Base-by-base conservation (phyloP, 2,329 filamentous ascomycete species). In the Trichothecium sympodiale region DNA sequence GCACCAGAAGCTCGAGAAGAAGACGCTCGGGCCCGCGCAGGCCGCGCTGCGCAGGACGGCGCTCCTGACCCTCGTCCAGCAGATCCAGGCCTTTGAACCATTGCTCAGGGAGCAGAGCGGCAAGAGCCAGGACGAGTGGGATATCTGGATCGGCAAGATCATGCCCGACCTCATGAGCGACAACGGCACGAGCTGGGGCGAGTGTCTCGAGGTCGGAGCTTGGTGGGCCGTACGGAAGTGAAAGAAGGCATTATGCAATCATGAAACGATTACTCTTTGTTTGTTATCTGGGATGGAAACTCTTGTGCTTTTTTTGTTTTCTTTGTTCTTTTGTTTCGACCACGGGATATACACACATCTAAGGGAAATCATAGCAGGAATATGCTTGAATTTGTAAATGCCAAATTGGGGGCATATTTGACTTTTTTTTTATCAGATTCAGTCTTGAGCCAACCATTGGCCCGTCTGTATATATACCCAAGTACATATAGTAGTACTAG, bases 121-220 rank as follows among this genome's bases (percentile, higher is more conserved):
- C 12, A 89, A 89, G 64, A 82, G 78, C 48, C 74, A 80, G 50
- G 83, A 89, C 46, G 86, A 93, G 58, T 94, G 84, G 84, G 81
- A 87, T 54, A 67, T 74, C 32, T 93, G 85, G 85, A 77, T 80
- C 62, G 76, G 79, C 23, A 80, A 77, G 55, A 81, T 91, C 78
- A 85, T 83, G 67, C 72, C 75, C 33, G 80, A 87, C 54, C 61
- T 93, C 50, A 65, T 89, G 45, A 76, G 80, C 54, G 77, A 85
- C 41, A 77, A 77, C 34, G 81, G 81, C n/a, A 77, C 81, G 13
- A 74, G 71, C 29, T 84, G 75, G 60, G 85, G 85, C 31, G 85
- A 93, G 57, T 89, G 83, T 57, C 61, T 94, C n/a, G 82, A 71
- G 48, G 75, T 83, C 43, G 82, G 86, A 17, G 88, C 84, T 57